Base-by-base conservation (phyloP, 2,329 filamentous ascomycete genomes). In the Parascedosporium putredinis region DNA sequence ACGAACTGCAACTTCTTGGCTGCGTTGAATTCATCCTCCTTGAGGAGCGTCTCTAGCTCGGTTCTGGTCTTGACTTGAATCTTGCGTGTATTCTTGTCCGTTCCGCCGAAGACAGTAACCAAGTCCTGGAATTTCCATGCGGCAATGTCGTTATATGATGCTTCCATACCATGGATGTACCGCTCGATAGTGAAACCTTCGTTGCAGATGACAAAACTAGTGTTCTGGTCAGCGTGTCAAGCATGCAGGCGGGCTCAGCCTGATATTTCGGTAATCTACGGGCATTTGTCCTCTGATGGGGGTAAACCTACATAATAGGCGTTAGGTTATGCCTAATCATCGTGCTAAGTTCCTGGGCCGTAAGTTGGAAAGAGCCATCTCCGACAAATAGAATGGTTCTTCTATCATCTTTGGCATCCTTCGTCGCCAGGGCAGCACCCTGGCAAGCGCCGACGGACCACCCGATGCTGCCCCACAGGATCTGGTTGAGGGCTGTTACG, bases 121-220 rank as follows among this genome's bases (percentile, higher is more conserved):
- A 89, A 66, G 18, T 81, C 78, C 62, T 79, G 80, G 71, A 83
- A 86, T 47, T 83, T 73, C 89, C 89, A 95, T 9, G 71, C 64
- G 52, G 78, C 74, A 51, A 95, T 82, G 60, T 95, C 86, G 61
- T 95, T 95, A 71, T 95, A 95, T 23, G 62, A 63, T 27, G 79
- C 86, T 7, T 89, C 72, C 80, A 84, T 84, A 49, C 88, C 88
- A 65, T 95, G 88, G 59, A 95, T 94, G 63, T 80, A 86, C 25
- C 89, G 81, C 68, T 95, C 89, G 62, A 94, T 93, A 8, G 88
- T 93, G 68, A 86, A 95, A 9, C 89, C 89, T 36, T 90, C 80
- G 63, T 94, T 94, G 73, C 86, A 88, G 56, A 95, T 84, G 54
- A 93, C 74, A 63, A 95, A 91, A 54, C 78, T 80, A 50, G 5